Conservation (phyloP, 768 basidiomycete genomes). For the Kondoa subrosea region DNA sequence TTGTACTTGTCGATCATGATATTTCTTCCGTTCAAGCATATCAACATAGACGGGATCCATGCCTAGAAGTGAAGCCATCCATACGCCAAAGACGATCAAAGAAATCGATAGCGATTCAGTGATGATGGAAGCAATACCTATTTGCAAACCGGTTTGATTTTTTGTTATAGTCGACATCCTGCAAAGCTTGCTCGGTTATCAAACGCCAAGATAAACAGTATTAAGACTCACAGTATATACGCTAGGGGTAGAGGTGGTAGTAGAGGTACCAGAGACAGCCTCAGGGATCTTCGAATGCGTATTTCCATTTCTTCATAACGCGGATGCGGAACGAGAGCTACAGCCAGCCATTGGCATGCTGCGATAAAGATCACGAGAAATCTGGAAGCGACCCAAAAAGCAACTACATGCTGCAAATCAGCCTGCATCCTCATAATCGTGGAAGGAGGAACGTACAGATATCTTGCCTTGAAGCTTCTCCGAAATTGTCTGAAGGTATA, state of each 20-base stretch:
- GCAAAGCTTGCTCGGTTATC: background rate
- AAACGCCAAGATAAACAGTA: background rate
- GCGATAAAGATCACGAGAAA: background rate
- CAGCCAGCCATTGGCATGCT: background rate
- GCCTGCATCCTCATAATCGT: background rate
- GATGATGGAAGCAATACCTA: background rate
- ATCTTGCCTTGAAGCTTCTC: background rate
- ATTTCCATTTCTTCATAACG: background rate
- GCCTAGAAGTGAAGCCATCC: background rate
- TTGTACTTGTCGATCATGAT: background rate
- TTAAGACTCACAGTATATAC: background rate
- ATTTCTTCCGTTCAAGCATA: background rate
- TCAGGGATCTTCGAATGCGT: background rate
- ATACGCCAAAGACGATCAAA: background rate
- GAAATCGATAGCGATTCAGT: background rate
- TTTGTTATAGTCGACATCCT: background rate
- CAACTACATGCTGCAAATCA: background rate
- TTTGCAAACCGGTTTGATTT: background rate
- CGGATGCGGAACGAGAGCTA: background rate
- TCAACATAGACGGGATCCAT: background rate
- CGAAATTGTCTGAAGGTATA: background rate
- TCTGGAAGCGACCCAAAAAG: background rate
- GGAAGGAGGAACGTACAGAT: background rate
- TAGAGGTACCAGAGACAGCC: background rate
- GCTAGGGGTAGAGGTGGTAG: background rate